Evolutionary conservation across 805 yeast genomes (phyloP), one percentile per base, ranked within the genome.

Genomic region (Ogataea methylovora): DNA sequence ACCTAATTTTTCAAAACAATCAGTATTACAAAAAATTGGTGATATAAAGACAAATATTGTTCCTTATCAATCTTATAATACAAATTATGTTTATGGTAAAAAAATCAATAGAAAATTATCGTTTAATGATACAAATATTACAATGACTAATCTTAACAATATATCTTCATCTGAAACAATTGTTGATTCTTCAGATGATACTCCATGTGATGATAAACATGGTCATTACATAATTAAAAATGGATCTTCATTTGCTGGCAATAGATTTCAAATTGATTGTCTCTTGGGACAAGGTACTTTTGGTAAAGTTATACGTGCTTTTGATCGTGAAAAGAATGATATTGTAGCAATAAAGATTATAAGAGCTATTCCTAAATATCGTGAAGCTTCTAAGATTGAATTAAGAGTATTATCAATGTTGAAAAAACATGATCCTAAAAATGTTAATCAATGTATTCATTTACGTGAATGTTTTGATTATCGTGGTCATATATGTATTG

Each of bases 371-470:
- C 95, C 87, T 17, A 85, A 94, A 62, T 92, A 92, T 57, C 70
- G 97, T 36, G 97, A 88, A 51, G 98, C 98, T 3, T 85, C 95
- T 11, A 84, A 82, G 57, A 86, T 88, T 36, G 99, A 92, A 61
- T 66, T 92, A 18, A 63, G 97, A 31, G 86, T 92, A 10, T 62
- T 92, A 39, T 65, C 83, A 13, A 79, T 90, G 33, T 61, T 86
- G 37, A 76, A 81, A 38, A 71, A 71, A 48, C 77, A 76, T 52
- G 97, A 86, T 53, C 76, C 80, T 21, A 55, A 64, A 21, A 82
- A 76, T 56, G 46, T 60, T 48, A 83, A 74, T 58, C 82, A 76
- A 56, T 92, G 97, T 55, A 80, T 90, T 40, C 90, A 87, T 48
- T 60, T 90, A 38, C 68, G 83, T 20, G 97, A 88, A 48, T 87